phyloP scores from a whole-genome alignment of 1,139 yeast species.

The Zygosaccharomyces pseudobailii region DNA sequence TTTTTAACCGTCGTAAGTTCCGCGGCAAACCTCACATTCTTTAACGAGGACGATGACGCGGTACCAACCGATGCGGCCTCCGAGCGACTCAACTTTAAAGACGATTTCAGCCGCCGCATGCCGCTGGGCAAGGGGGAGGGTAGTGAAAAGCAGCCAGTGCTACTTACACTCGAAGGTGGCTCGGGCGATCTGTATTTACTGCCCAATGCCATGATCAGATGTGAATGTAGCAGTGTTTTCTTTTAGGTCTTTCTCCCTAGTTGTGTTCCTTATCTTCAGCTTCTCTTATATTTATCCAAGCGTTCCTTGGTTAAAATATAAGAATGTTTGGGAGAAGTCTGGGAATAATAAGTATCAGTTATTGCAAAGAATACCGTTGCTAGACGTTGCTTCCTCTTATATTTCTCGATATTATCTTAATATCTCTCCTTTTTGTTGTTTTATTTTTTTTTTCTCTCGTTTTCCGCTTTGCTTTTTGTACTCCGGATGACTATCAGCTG shows the following conservation, averaged over 20 bases:
- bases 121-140: slow-evolving; percentile 6
- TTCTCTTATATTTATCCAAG: not conserved
- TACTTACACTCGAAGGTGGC: not conserved
- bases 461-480: not conserved
- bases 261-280: not conserved
- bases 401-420: not conserved
- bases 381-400: not conserved
- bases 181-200: not conserved
- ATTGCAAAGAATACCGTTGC: not conserved
- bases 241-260: not conserved
- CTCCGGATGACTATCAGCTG: not conserved
- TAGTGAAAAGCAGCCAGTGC: slow-evolving; percentile 2
- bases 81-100: slow-evolving; percentile 23
- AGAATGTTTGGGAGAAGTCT: too few relatives aligned
- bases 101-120: slow-evolving; percentile 22
- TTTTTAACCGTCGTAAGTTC: slow-evolving; percentile 32
- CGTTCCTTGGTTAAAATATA: too few relatives aligned
- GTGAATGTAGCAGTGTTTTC: not conserved
- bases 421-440: not conserved
- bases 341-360: too few relatives aligned
- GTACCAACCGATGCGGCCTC: slow-evolving; percentile 17
- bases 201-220: not conserved
- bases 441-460: not conserved
- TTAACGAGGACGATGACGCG: slow-evolving; percentile 19
- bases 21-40: slow-evolving; percentile 32